Conservation (phyloP, 1,139 yeast species). For the Suhomyces panamericanus region DNA sequence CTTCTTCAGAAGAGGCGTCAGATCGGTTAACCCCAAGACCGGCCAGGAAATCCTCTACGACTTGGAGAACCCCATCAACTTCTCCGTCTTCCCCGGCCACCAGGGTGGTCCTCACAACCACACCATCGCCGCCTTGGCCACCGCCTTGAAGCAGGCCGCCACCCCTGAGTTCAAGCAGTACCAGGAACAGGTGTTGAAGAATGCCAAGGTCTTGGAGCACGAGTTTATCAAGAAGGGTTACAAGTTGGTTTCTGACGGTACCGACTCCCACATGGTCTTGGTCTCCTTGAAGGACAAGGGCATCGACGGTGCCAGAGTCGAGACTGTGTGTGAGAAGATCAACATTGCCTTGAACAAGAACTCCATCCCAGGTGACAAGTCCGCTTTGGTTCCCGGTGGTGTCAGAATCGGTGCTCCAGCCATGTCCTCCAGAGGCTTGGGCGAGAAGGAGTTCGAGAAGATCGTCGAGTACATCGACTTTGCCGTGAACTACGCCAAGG, state of each 20-base stretch:
- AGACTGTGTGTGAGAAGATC: constrained; percentile 89
- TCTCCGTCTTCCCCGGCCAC: constrained; percentile 99
- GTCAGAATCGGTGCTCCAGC: constrained; percentile 98
- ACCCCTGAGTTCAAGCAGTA: constrained; percentile 90
- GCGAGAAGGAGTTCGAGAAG: constrained; percentile 79
- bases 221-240: constrained; percentile 73
- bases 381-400: constrained; percentile 98
- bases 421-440: constrained; percentile 96
- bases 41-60: constrained; percentile 89
- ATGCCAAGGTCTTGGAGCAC: constrained; percentile 80
- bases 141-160: constrained; percentile 92
- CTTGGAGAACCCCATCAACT: constrained; percentile 92
- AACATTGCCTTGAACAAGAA: constrained; percentile 97
- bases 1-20: constrained; percentile 95
- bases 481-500: constrained; percentile 77
- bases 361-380: constrained; percentile 97
- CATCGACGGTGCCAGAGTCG: constrained; percentile 97
- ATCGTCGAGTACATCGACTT: constrained; percentile 83
- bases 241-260: constrained; percentile 87
- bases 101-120: constrained; percentile 99
- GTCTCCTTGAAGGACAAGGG: constrained; percentile 86
- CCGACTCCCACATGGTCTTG: constrained; percentile 95
- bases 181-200: constrained; percentile 84
- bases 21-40: constrained; percentile 85
- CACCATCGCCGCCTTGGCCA: constrained; percentile 95